These are phyloP conservation scores for Trichoderma asperellum DNA, from an alignment of 2,329 filamentous ascomycete species.

Conservation along the genomic window DNA sequence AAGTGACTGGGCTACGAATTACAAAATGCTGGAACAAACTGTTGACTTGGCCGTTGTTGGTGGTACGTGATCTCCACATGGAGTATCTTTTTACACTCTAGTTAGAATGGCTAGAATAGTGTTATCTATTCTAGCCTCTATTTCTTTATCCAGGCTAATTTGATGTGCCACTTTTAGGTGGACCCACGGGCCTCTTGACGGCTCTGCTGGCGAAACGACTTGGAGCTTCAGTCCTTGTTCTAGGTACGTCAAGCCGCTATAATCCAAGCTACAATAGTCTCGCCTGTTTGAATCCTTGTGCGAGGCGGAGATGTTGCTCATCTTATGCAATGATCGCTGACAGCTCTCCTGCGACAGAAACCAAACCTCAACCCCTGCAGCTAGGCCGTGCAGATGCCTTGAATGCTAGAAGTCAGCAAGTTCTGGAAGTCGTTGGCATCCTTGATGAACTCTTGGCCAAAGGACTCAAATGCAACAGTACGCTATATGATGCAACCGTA, in stretches of 20 bases:
- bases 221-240: conserved; percentile 46
- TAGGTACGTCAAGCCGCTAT: too few relatives aligned
- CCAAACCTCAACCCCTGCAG: conserved; percentile 44
- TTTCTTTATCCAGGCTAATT: too few relatives aligned
- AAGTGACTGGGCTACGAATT: too few relatives aligned
- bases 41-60: conserved; percentile 46
- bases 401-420: conserved; percentile 54
- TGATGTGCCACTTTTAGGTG: conserved; percentile 50
- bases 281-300: not conserved
- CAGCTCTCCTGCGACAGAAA: conserved; percentile 38
- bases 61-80: conserved; percentile 33
- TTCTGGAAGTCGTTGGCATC: conserved; percentile 50
- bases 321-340: too few relatives aligned
- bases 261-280: too few relatives aligned
- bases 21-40: too few relatives aligned
- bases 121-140: too few relatives aligned
- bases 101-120: conserved; percentile 35
- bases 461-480: conserved; percentile 56
- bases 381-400: conserved; percentile 53
- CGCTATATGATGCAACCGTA: conserved; percentile 27
- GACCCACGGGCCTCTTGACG: conserved; percentile 35
- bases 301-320: too few relatives aligned
- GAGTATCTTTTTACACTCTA: conserved; percentile 6
- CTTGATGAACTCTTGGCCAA: conserved; percentile 47
- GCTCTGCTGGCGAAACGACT: conserved; percentile 47